Conservation (phyloP, 805 yeast species). For the Pichia cabralensis region DNA sequence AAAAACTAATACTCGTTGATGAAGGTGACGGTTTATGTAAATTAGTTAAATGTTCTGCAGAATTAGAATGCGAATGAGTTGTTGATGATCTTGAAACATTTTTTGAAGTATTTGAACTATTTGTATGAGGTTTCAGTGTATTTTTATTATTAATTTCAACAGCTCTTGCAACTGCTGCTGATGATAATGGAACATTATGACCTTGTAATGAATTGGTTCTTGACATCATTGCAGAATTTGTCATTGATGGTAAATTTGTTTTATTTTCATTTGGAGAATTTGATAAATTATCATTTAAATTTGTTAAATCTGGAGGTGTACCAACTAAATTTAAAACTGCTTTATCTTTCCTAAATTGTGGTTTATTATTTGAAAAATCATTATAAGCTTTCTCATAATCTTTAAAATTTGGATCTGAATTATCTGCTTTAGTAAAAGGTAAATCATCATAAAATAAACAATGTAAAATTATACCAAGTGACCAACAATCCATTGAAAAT, state of each 20-base stretch:
- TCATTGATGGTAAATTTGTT: background rate
- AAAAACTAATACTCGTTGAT: conserved; percentile 1
- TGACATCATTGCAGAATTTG: conserved; percentile 3
- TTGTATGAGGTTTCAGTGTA: background rate
- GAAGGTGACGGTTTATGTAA: conserved; percentile 1
- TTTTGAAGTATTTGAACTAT: conserved; percentile 5
- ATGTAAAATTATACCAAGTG: conserved; percentile 61
- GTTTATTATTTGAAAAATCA: conserved; percentile 24
- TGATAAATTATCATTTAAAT: background rate
- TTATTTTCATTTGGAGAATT: background rate
- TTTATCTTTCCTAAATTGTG: conserved; percentile 39
- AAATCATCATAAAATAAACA: conserved; percentile 47
- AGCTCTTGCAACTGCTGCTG: conserved; percentile 9
- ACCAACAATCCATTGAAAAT: conserved; percentile 67
- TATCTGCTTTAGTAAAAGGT: conserved; percentile 50
- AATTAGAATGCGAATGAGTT: background rate
- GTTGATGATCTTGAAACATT: conserved; percentile 2
- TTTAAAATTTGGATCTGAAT: conserved; percentile 37
- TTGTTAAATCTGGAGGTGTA: conserved; percentile 1
- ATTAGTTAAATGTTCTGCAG: background rate
- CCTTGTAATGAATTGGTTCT: conserved; percentile 5
- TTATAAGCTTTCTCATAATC: conserved; percentile 39
- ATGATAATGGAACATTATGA: conserved; percentile 1
- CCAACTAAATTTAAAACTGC: conserved; percentile 5
- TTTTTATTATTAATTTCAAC: background rate